A percentile compares a stretch with the other conserved stretches of the same genome.
Evolutionary conservation across 2,329 filamentous ascomycete species (phyloP).

Genomic region (Cladosporium sp.): DNA sequence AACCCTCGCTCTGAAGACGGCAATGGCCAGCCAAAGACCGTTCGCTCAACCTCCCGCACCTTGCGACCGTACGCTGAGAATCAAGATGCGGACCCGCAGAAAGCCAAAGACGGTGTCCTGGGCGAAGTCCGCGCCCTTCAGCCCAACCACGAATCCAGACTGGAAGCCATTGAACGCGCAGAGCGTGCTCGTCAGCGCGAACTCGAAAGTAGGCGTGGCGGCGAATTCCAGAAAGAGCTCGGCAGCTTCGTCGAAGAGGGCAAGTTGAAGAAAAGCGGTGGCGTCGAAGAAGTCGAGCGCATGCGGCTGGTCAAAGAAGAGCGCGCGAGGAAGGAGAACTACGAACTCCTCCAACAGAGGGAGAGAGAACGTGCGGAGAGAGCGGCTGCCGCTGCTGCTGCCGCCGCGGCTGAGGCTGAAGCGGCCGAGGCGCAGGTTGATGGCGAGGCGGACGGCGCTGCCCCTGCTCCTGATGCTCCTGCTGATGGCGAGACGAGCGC

Average conservation of each 20-base stretch:
- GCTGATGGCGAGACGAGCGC: conserved; percentile 16
- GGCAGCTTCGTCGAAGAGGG: conserved; percentile 82
- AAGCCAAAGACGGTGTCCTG: conserved; percentile 86
- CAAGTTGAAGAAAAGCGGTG: conserved; percentile 92
- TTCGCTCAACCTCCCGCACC: conserved; percentile 35
- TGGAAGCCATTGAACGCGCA: conserved; percentile 96
- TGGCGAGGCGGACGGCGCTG: conserved; percentile 34
- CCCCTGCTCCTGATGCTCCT: conserved; percentile 34
- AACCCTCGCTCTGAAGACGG: conserved; percentile 43
- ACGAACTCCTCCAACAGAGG: conserved; percentile 54
- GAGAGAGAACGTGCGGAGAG: conserved; percentile 49
- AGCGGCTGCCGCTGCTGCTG: conserved; percentile 36
- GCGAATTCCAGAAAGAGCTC: conserved; percentile 83
- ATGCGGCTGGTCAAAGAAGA: conserved; percentile 84
- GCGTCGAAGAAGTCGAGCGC: conserved; percentile 90
- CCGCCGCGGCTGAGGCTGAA: conserved; percentile 35
- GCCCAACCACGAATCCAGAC: conserved; percentile 87
- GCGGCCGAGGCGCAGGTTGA: conserved; percentile 21
- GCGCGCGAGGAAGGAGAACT: conserved; percentile 73
- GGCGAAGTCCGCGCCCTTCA: conserved; percentile 91
- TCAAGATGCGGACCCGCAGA: conserved; percentile 65
- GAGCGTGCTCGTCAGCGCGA: conserved; percentile 87
- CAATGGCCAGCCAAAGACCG: conserved; percentile 30
- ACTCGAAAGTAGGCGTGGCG: conserved; percentile 70
- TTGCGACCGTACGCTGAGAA: conserved; percentile 42